A percentile compares a stretch with the other conserved stretches of the same genome.
phyloP scores from a whole-genome alignment of 2,329 filamentous ascomycete species.

The Fusarium nematophilum region DNA sequence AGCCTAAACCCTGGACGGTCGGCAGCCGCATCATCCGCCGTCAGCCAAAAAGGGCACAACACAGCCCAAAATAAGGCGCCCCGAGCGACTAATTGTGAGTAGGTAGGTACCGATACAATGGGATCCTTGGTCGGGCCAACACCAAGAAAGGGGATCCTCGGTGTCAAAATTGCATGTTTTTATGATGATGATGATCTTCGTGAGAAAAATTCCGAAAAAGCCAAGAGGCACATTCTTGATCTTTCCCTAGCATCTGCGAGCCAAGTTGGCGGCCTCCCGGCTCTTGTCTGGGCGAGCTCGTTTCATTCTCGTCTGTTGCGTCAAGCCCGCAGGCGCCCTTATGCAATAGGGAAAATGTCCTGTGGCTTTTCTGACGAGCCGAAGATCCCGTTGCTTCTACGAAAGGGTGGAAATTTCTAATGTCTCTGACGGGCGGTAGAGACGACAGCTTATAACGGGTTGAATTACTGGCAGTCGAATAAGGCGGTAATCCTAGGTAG shows the following conservation, averaged over 20 bases:
- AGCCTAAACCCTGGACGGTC: slow-evolving; percentile 35
- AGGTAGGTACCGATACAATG: slow-evolving; percentile 2
- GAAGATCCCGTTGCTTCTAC: slow-evolving; percentile 13
- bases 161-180: too few relatives aligned
- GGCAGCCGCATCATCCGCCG: slow-evolving; percentile 46
- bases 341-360: slow-evolving; percentile 10
- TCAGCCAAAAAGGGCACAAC: neutral
- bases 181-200: too few relatives aligned
- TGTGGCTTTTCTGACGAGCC: slow-evolving; percentile 1
- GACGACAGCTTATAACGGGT: too few relatives aligned
- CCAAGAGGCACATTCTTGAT: slow-evolving; percentile 25
- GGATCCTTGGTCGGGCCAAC: too few relatives aligned
- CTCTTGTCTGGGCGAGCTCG: slow-evolving; percentile 28
- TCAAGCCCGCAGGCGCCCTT: slow-evolving; percentile 12
- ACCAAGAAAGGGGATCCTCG: too few relatives aligned
- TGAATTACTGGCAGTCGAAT: too few relatives aligned
- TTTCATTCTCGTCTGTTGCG: slow-evolving; percentile 14
- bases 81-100: too few relatives aligned
- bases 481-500: slow-evolving; percentile 18
- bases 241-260: slow-evolving; percentile 18
- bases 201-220: too few relatives aligned
- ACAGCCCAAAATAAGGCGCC: slow-evolving; percentile 14
- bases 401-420: slow-evolving; percentile 1
- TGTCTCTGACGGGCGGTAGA: too few relatives aligned
- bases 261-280: slow-evolving; percentile 21